A percentile compares a stretch with the other conserved stretches of the same genome.
phyloP scores from a whole-genome alignment of 495 filamentous ascomycete genomes.

The Aspergillus affinis region DNA sequence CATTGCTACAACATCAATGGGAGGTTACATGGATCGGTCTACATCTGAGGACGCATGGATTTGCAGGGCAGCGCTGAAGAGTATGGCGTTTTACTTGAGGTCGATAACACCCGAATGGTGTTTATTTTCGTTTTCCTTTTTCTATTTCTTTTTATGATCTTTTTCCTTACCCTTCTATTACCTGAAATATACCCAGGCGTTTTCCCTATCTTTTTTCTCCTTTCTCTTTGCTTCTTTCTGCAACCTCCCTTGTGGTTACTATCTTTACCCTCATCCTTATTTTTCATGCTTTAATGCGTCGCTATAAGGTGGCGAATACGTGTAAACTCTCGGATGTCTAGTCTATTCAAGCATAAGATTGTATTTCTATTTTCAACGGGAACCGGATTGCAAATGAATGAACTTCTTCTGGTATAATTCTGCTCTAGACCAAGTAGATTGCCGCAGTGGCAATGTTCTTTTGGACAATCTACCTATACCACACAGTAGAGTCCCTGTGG shows the following conservation, averaged over 20 bases:
- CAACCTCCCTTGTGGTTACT: slow-evolving; percentile 3
- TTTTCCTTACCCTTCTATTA: slow-evolving; percentile 20
- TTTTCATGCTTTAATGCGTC: not conserved
- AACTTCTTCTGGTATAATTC: not conserved
- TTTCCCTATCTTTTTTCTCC: slow-evolving; percentile 11
- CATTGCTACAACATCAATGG: slow-evolving; percentile 20
- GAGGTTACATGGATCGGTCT: slow-evolving; percentile 25
- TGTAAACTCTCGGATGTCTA: slow-evolving; percentile 4
- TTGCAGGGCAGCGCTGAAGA: slow-evolving; percentile 26
- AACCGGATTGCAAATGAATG: not conserved
- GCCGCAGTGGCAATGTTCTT: not conserved
- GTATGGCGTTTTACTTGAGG: slow-evolving; percentile 29
- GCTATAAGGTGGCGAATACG: not conserved
- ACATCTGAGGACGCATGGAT: slow-evolving; percentile 27
- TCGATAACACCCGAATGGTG: slow-evolving; percentile 27
- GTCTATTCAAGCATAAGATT: not conserved
- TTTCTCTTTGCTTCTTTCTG: slow-evolving; percentile 3
- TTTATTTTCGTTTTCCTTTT: slow-evolving; percentile 17
- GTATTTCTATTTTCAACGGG: not conserved
- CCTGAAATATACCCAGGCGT: slow-evolving; percentile 34
- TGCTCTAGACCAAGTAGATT: not conserved
- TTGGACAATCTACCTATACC: not conserved
- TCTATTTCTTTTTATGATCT: slow-evolving; percentile 12
- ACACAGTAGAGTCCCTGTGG: not conserved
- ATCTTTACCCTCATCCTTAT: slow-evolving; percentile 1